A percentile compares a stretch with the other conserved stretches of the same genome.
phyloP scores from a whole-genome alignment of 2,329 filamentous ascomycete species.

The Beauveria bassiana region DNA sequence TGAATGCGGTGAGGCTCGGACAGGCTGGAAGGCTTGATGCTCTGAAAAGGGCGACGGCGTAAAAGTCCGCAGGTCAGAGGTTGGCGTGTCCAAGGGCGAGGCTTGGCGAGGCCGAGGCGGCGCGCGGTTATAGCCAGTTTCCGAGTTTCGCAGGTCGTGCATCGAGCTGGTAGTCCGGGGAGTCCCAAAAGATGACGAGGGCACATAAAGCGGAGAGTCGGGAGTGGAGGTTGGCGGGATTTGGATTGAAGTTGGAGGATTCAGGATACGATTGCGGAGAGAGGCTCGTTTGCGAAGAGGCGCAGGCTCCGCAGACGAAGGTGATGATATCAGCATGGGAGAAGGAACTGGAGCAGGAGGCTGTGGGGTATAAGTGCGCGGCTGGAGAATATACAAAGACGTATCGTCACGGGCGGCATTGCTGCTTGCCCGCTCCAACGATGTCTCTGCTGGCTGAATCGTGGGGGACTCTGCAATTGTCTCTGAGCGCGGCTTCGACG shows the following conservation, averaged over 20 bases:
- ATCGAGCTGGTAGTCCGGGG: slow-evolving; percentile 17
- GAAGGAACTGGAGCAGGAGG: slow-evolving; percentile 41
- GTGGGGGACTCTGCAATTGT: not conserved
- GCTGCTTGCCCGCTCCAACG: not conserved
- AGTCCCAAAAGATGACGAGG: slow-evolving; percentile 25
- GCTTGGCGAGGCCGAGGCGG: not conserved
- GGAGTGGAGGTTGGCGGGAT: slow-evolving; percentile 34
- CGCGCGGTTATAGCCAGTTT: not conserved
- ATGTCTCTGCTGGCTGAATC: not conserved
- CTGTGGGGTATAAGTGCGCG: slow-evolving; percentile 49
- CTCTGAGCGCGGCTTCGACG: slow-evolving; percentile 3
- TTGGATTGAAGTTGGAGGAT: slow-evolving; percentile 44
- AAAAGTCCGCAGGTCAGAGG: slow-evolving; percentile 30
- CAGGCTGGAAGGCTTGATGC: slow-evolving; percentile 52
- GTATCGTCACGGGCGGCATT: slow-evolving; percentile 22
- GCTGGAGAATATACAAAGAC: slow-evolving; percentile 46
- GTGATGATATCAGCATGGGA: slow-evolving; percentile 29
- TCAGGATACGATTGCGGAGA: slow-evolving; percentile 44
- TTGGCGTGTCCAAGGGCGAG: slow-evolving; percentile 23
- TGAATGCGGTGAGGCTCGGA: slow-evolving; percentile 55
- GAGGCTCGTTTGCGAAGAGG: slow-evolving; percentile 35
- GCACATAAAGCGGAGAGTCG: slow-evolving; percentile 19
- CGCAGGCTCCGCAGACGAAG: slow-evolving; percentile 13
- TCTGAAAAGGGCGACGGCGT: slow-evolving; percentile 45
- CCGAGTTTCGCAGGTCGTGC: slow-evolving; percentile 8